Base-by-base conservation (phyloP, 2,329 filamentous ascomycete genomes). In the Alternaria arborescens region DNA sequence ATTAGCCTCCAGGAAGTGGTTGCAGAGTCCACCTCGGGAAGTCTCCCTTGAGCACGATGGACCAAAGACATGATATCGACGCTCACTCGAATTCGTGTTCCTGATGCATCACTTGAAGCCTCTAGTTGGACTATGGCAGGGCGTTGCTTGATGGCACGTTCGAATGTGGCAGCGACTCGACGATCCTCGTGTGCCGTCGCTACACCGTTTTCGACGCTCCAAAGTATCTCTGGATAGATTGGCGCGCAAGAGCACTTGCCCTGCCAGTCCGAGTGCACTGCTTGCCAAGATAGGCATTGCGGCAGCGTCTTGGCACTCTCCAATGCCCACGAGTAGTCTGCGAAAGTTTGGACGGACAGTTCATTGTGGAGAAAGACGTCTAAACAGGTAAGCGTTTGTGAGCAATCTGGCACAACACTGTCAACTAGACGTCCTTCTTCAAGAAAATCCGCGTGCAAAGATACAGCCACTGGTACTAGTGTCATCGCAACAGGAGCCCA, bases 101-200 rank as follows among this genome's bases (percentile, higher is more conserved):
- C 71, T 1, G 71, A 50, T 3, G 71, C 63, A 36, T 76, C 69
- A 2, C 38, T 20, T 0, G 28, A 54, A 10, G 67, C n/a, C 4
- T 65, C 42, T 4, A 75, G 26, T 4, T 65, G 48, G 11, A 78
- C 64, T 7, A 76, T 66, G 0, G 56, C 38, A 3, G 84, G 82
- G 12, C 82, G 77, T 18, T 71, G 71, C 65, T 88, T 88, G 11
- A 86, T 69, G 1, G 77, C 76, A 38, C 79, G 78, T 67, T 88
- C 87, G 61, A 82, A 87, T 0, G 71, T 58, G 2, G 81, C 82
- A 30, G 86, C 85, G 60, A 82, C 79, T 56, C 80, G 70, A 0
- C 82, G 80, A n/a, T 78, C 72, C 55, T 78, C 75, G 14, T 69
- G 64, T 8, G 75, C 68, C 2, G 62, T 71, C 3, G 66, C 71